Percentiles rank a stretch among this genome's conserved stretches.
These are phyloP conservation scores for Botrytis fabae DNA, from an alignment of 2,329 filamentous ascomycete species.

Conservation along the genomic window DNA sequence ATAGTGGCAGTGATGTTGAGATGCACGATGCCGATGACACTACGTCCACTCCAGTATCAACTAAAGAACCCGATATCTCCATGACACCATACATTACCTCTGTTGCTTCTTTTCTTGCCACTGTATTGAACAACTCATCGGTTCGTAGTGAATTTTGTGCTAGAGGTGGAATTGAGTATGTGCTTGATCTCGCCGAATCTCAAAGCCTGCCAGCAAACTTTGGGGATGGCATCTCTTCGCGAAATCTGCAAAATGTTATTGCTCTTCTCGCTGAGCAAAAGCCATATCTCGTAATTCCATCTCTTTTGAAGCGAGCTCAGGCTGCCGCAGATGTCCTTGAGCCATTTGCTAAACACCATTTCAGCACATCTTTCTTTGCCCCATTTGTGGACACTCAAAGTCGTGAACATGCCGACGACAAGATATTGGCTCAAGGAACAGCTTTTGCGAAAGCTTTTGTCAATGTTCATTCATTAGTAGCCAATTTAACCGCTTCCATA, in stretches of 20 bases:
- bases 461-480: conserved; percentile 72
- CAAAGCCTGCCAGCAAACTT: conserved; percentile 77
- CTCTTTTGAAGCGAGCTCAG: conserved; percentile 74
- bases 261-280: conserved; percentile 78
- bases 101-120: conserved; percentile 70
- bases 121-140: conserved; percentile 38
- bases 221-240: conserved; percentile 64
- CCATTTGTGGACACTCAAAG: conserved; percentile 56
- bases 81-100: conserved; percentile 65
- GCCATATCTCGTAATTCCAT: conserved; percentile 78
- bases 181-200: conserved; percentile 81
- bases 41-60: conserved; percentile 5
- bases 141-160: conserved; percentile 63
- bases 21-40: conserved; percentile 58
- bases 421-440: conserved; percentile 65
- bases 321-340: conserved; percentile 66
- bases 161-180: conserved; percentile 75
- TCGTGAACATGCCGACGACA: conserved; percentile 43
- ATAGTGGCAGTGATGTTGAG: conserved; percentile 60
- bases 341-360: conserved; percentile 58
- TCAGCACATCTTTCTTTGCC: conserved; percentile 65
- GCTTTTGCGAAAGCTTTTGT: conserved; percentile 75
- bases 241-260: conserved; percentile 71
- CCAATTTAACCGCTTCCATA: conserved; percentile 73
- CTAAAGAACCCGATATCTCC: conserved; percentile 32